A percentile compares a stretch with the other conserved stretches of the same genome.
phyloP scores from a whole-genome alignment of 1,284 basidiomycete species.

The Amylostereum chailletii region DNA sequence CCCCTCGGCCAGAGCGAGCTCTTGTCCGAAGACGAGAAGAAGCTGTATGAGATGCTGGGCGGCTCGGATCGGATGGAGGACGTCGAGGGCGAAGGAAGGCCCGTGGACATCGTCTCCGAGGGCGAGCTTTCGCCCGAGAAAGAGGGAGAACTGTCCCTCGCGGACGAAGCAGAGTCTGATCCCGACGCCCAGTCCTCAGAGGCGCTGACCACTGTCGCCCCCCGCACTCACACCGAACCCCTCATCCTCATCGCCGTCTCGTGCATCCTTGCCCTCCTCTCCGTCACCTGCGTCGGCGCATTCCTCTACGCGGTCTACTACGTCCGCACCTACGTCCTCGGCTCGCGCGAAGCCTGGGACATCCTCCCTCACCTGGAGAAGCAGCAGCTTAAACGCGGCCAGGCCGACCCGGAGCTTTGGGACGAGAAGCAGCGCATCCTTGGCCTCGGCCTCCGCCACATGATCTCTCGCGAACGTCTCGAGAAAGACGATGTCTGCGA shows the following conservation, averaged over 20 bases:
- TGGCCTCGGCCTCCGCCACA: slow-evolving; percentile 2
- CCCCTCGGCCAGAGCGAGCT: slow-evolving; percentile 19
- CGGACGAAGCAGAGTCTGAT: not conserved
- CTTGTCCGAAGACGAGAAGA: slow-evolving; percentile 24
- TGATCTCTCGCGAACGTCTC: not conserved
- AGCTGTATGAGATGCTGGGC: slow-evolving; percentile 22
- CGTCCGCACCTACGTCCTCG: slow-evolving; percentile 22
- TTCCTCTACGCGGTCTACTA: slow-evolving; percentile 26
- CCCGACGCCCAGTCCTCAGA: not conserved
- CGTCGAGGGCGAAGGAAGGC: slow-evolving; percentile 17
- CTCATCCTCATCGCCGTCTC: slow-evolving; percentile 28
- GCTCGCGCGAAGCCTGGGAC: slow-evolving; percentile 23
- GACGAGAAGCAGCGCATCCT: slow-evolving; percentile 8
- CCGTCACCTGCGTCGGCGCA: slow-evolving; percentile 25
- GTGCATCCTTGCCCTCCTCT: slow-evolving; percentile 27
- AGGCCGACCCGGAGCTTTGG: not conserved
- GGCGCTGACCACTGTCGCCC: slow-evolving; percentile 9
- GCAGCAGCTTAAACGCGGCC: slow-evolving; percentile 8
- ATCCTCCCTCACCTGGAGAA: slow-evolving; percentile 25
- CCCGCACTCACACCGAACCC: slow-evolving; percentile 9
- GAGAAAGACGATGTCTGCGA: not conserved
- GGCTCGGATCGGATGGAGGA: slow-evolving; percentile 18
- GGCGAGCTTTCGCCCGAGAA: not conserved
- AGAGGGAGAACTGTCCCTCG: not conserved
- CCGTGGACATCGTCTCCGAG: slow-evolving; percentile 5